Conservation (phyloP, 2,329 filamentous ascomycete species). For the Aspergillus texensis region DNA sequence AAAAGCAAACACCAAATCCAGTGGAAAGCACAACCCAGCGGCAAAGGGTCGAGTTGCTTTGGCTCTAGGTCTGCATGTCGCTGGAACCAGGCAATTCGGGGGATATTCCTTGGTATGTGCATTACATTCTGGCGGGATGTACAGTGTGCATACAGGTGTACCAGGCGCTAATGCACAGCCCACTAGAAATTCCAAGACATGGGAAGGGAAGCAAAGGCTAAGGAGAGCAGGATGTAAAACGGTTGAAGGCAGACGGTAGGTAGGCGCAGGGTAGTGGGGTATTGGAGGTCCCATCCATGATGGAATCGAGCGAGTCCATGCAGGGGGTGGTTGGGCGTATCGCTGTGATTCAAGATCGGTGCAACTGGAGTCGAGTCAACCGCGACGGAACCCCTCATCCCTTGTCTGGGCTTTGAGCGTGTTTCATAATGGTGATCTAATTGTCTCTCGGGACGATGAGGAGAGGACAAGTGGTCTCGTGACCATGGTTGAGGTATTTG, state of each 20-base stretch:
- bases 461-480: neutral
- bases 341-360: neutral
- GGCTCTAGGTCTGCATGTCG: neutral
- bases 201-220: neutral
- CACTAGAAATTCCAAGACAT: neutral
- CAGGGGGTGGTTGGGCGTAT: constrained; percentile 4
- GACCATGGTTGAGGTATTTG: neutral
- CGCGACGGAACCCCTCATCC: neutral
- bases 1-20: neutral
- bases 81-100: neutral
- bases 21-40: neutral
- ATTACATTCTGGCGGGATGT: neutral
- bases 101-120: neutral
- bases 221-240: neutral
- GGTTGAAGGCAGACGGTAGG: neutral
- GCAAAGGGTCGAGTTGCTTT: neutral
- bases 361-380: neutral
- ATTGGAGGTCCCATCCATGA: neutral
- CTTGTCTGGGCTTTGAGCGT: neutral
- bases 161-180: neutral
- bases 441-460: neutral
- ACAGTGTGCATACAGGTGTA: neutral
- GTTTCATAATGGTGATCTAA: constrained; percentile 1
- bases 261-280: neutral
- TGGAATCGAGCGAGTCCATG: neutral